Base-by-base conservation (phyloP, 495 filamentous ascomycete genomes). In the Hamigera avellanea region DNA sequence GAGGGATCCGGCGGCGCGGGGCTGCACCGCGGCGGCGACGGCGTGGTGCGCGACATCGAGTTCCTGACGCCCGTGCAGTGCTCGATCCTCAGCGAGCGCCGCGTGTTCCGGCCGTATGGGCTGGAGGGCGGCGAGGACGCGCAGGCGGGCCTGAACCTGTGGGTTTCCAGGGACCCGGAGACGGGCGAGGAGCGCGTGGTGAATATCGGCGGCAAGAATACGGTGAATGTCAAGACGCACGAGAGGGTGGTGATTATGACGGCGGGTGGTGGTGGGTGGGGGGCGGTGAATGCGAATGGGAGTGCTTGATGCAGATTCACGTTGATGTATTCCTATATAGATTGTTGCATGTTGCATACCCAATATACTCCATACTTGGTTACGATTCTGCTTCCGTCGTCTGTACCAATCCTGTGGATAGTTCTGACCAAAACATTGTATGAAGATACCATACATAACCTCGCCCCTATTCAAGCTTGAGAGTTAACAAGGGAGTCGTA, bases 191-290 rank as follows among this genome's bases (percentile, higher is more conserved):
- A 81, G 48, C 63, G 83, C 28, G 63, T 61, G 19, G 83, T 96
- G 43, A 94, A 88, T 50, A 56, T 95, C 31, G 91, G 89, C 0
- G 87, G 78, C 7, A 98, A 98, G 71, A 95, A 95, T 53, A 94
- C 85, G 12, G 87, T 89, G 16, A 68, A 72, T 8, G 93, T 95
- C 76, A 67, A 78, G 46, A 66, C 75, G 0, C 89, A 91, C 15
- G 91, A 98, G 54, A 71, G 87, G 7, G 86, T 98, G 43, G 80
- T 96, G 39, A 69, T 75, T n/a, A 61, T 62, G 50, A 72, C 68
- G 21, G 66, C 70, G 32, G 70, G 70, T 16, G 70, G 70, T 39
- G 70, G 70, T 45, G 69, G 67, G 26, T 73, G 63, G 63, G 68
- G 68, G n/a, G n/a, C n/a, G n/a, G n/a, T n/a, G n/a, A n/a, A n/a